Conservation (phyloP, 2,329 filamentous ascomycete genomes). For the Penicillium paneum region DNA sequence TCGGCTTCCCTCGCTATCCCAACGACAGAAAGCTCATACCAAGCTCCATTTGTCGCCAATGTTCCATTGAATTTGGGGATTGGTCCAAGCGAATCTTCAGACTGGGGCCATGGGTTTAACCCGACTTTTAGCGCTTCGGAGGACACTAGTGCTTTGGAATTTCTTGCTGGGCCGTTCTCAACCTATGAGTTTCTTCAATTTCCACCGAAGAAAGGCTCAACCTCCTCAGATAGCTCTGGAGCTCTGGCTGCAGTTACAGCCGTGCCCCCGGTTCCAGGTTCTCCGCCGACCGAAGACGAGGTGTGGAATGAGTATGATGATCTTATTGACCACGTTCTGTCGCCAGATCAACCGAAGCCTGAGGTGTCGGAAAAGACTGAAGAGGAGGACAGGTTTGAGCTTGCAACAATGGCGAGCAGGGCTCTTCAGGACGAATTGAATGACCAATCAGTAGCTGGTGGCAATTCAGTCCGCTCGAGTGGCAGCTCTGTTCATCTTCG, state of each 20-base stretch:
- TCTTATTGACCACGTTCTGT: conserved; percentile 68
- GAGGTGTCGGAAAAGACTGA: conserved; percentile 16
- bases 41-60: conserved; percentile 23
- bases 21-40: conserved; percentile 23
- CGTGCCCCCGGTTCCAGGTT: conserved; percentile 59
- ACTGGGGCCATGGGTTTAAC: conserved; percentile 27
- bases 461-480: conserved; percentile 29
- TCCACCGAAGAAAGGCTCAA: conserved; percentile 68
- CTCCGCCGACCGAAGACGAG: conserved; percentile 73
- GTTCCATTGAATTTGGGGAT: conserved; percentile 9
- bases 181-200: conserved; percentile 69
- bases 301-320: conserved; percentile 95
- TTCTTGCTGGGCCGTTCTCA: conserved; percentile 39
- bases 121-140: conserved; percentile 36
- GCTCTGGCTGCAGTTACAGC: conserved; percentile 64
- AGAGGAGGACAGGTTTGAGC: conserved; percentile 31
- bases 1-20: conserved; percentile 42
- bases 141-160: conserved; percentile 30
- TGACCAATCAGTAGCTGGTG: conserved; percentile 16
- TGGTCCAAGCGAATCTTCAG: conserved; percentile 22
- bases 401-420: conserved; percentile 40
- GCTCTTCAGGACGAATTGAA: conserved; percentile 38
- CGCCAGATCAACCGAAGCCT: conserved; percentile 37
- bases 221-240: conserved; percentile 63
- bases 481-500: conserved; percentile 43